A percentile compares a stretch with the other conserved stretches of the same genome.
Conservation (phyloP, 2,329 filamentous ascomycete genomes). For the Talaromyces amestolkiae region DNA sequence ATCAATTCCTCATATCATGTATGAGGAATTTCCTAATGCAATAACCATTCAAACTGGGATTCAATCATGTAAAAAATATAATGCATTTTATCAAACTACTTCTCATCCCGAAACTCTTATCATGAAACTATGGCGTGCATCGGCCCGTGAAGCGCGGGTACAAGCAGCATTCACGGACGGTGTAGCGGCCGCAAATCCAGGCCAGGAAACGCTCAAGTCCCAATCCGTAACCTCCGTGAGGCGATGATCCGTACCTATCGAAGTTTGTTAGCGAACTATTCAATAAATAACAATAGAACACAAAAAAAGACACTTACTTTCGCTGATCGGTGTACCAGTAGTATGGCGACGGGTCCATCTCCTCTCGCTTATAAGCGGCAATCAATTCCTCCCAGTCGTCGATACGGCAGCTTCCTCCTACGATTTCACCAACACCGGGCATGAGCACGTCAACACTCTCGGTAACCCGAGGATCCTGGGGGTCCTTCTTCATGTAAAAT, state of each 20-base stretch:
- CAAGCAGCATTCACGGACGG: slow-evolving; percentile 57
- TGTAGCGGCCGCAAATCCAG: slow-evolving; percentile 66
- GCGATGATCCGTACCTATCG: slow-evolving; percentile 78
- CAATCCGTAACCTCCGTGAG: slow-evolving; percentile 89
- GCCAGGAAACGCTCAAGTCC: slow-evolving; percentile 79
- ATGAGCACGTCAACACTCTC: slow-evolving; percentile 86
- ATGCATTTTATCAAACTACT: background rate
- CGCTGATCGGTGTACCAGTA: slow-evolving; percentile 99
- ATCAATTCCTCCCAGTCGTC: slow-evolving; percentile 85
- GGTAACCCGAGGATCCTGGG: slow-evolving; percentile 74
- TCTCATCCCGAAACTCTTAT: background rate
- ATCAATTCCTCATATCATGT: background rate
- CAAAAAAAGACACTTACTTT: slow-evolving; percentile 61
- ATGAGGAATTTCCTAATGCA: background rate
- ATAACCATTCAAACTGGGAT: background rate
- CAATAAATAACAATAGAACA: background rate
- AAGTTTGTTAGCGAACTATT: background rate
- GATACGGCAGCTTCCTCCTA: slow-evolving; percentile 96
- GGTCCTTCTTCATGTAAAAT: slow-evolving; percentile 97
- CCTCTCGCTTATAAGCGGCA: slow-evolving; percentile 80
- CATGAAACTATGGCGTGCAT: slow-evolving; percentile 45
- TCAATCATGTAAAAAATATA: background rate
- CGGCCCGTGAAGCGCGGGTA: slow-evolving; percentile 53
- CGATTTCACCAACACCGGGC: slow-evolving; percentile 96
- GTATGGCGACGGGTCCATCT: slow-evolving; percentile 79